Percentiles rank a stretch among this genome's conserved stretches.
phyloP scores from a whole-genome alignment of 352 stramenopile genomes.

The Globisporangium middletonii region DNA sequence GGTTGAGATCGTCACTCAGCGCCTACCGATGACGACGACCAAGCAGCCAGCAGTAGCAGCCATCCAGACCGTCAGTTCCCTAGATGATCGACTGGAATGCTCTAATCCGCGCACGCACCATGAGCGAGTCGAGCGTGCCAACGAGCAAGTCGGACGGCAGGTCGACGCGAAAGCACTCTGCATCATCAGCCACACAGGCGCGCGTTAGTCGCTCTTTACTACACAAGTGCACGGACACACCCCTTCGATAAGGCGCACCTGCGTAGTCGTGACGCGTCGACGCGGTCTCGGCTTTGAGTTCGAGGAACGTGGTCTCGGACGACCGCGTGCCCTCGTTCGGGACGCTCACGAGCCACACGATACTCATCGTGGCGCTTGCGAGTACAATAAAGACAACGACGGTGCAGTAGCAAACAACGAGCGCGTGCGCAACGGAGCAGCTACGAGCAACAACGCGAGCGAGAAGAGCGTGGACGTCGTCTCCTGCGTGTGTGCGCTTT shows the following conservation, averaged over 20 bases:
- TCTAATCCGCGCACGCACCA: too few relatives aligned
- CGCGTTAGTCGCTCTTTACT: too few relatives aligned
- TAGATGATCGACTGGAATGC: background rate
- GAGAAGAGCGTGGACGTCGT: background rate
- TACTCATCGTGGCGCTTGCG: conserved; percentile 13
- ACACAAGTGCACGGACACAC: background rate
- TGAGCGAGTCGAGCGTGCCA: conserved; percentile 96
- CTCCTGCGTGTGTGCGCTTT: background rate
- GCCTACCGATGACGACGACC: conserved; percentile 22
- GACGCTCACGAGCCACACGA: conserved; percentile 75
- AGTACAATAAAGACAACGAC: too few relatives aligned
- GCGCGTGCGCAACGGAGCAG: too few relatives aligned
- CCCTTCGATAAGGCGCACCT: conserved; percentile 1
- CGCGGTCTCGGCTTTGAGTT: conserved; percentile 80
- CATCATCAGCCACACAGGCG: background rate
- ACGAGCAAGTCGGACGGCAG: conserved; percentile 93
- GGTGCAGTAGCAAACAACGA: too few relatives aligned
- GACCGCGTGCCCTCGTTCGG: conserved; percentile 81
- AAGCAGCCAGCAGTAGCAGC: too few relatives aligned
- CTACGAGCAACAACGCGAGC: background rate
- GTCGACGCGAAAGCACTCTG: conserved; percentile 82
- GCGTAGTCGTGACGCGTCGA: conserved; percentile 79
- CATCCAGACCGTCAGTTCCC: too few relatives aligned
- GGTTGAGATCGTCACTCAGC: conserved; percentile 92
- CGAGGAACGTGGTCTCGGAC: conserved; percentile 78